These are phyloP conservation scores for Alternaria alternata DNA, from an alignment of 2,329 filamentous ascomycete species.

Conservation along the genomic window DNA sequence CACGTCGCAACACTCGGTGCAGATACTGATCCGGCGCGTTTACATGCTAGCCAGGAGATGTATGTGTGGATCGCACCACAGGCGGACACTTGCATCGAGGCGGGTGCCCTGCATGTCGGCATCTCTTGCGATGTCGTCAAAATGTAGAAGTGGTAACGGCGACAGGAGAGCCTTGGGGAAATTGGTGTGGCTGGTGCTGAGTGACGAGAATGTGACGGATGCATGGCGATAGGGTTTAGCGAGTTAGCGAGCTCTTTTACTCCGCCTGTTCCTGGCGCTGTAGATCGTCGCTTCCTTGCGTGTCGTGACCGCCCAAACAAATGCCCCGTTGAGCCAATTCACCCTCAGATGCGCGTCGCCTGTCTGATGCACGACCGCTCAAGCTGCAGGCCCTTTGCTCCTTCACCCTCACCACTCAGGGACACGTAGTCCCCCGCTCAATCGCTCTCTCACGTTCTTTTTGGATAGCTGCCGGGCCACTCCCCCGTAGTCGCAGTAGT, in stretches of 20 bases:
- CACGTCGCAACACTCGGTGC: conserved; percentile 11
- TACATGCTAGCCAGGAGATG: conserved; percentile 4
- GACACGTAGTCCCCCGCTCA: conserved; percentile 4
- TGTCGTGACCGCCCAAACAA: conserved; percentile 23
- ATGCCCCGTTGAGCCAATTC: conserved; percentile 13
- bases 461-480: conserved; percentile 14
- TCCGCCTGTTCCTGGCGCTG: conserved; percentile 26
- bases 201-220: conserved; percentile 22
- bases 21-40: conserved; percentile 7
- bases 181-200: not conserved
- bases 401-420: conserved; percentile 5
- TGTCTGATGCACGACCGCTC: conserved; percentile 9
- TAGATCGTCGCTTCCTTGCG: conserved; percentile 21
- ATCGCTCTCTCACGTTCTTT: conserved; percentile 11
- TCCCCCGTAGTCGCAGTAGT: conserved; percentile 14
- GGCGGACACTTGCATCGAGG: conserved; percentile 15
- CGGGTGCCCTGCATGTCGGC: not conserved
- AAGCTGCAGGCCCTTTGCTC: conserved; percentile 15
- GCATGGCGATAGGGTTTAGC: conserved; percentile 19
- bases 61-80: conserved; percentile 6
- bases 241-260: conserved; percentile 2
- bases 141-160: not conserved
- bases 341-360: conserved; percentile 19
- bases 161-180: not conserved
- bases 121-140: not conserved